These are phyloP conservation scores for Clarireedia homoeocarpa DNA, from an alignment of 2,329 filamentous ascomycete genomes.

Conservation along the genomic window DNA sequence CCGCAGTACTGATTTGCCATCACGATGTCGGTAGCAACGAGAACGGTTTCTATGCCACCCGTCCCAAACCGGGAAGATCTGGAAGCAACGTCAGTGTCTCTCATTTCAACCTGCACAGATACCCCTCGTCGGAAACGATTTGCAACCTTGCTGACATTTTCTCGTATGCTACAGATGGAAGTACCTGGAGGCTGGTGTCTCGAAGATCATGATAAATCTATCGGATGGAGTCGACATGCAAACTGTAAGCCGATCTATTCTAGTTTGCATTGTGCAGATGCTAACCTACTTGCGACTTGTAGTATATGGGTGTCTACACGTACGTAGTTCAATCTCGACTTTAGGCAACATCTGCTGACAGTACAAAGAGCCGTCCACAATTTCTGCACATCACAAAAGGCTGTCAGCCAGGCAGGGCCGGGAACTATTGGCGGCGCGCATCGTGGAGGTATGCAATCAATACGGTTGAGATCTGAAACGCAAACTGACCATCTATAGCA, in stretches of 20 bases:
- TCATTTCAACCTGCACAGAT: background rate
- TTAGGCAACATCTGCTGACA: slow-evolving; percentile 31
- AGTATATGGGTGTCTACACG: slow-evolving; percentile 98
- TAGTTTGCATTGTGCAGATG: slow-evolving; percentile 1
- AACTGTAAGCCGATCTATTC: slow-evolving; percentile 48
- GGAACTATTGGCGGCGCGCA: slow-evolving; percentile 47
- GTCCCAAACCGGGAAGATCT: slow-evolving; percentile 56
- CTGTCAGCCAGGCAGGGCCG: slow-evolving; percentile 50
- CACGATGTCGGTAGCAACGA: slow-evolving; percentile 17
- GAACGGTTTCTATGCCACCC: slow-evolving; percentile 40
- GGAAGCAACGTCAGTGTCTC: slow-evolving; percentile 48
- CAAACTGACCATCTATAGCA: slow-evolving; percentile 43
- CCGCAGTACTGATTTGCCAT: background rate
- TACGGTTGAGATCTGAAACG: slow-evolving; percentile 8
- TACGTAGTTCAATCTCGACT: slow-evolving; percentile 32
- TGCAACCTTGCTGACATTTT: background rate
- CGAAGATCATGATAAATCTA: slow-evolving; percentile 87
- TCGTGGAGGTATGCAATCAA: slow-evolving; percentile 54
- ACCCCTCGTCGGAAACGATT: background rate
- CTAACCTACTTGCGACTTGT: slow-evolving; percentile 11
- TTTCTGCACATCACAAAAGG: slow-evolving; percentile 98
- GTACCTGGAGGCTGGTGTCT: slow-evolving; percentile 81
- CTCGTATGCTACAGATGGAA: slow-evolving; percentile 59
- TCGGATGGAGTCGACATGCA: slow-evolving; percentile 91
- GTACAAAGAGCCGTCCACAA: slow-evolving; percentile 76